Conservation (phyloP, 495 filamentous ascomycete genomes). For the Annulohypoxylon bovei region DNA sequence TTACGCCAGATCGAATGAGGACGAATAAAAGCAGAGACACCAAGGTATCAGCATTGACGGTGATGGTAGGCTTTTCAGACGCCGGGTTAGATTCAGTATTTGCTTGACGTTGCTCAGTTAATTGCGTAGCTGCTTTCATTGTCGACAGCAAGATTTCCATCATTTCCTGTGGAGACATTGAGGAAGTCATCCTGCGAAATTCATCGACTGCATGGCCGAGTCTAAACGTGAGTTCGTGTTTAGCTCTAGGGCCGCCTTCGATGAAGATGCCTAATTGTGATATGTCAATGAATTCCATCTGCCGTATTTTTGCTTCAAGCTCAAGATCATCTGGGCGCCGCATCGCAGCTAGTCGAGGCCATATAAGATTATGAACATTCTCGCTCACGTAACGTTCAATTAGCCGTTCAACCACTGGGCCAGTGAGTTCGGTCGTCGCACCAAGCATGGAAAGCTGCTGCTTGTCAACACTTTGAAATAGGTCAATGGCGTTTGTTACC, state of each 20-base stretch:
- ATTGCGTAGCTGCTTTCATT: constrained; percentile 79
- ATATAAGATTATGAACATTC: constrained; percentile 86
- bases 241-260: constrained; percentile 74
- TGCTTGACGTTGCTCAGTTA: constrained; percentile 53
- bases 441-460: constrained; percentile 92
- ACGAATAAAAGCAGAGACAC: constrained; percentile 93
- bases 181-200: constrained; percentile 85
- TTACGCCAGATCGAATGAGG: constrained; percentile 89
- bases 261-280: constrained; percentile 91
- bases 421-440: constrained; percentile 92
- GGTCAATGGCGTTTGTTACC: constrained; percentile 91
- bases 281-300: constrained; percentile 94
- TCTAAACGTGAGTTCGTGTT: constrained; percentile 75
- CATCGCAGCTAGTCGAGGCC: constrained; percentile 82
- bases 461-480: constrained; percentile 95
- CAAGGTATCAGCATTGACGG: constrained; percentile 94
- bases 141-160: constrained; percentile 87
- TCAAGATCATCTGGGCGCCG: constrained; percentile 87
- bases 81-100: constrained; percentile 22
- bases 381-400: constrained; percentile 96
- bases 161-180: constrained; percentile 94
- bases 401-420: constrained; percentile 87
- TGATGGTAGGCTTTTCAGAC: constrained; percentile 66
- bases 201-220: constrained; percentile 84
- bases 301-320: constrained; percentile 85